phyloP scores from a whole-genome alignment of 305 asterid genomes.

The Stenogyne calaminthoides region DNA sequence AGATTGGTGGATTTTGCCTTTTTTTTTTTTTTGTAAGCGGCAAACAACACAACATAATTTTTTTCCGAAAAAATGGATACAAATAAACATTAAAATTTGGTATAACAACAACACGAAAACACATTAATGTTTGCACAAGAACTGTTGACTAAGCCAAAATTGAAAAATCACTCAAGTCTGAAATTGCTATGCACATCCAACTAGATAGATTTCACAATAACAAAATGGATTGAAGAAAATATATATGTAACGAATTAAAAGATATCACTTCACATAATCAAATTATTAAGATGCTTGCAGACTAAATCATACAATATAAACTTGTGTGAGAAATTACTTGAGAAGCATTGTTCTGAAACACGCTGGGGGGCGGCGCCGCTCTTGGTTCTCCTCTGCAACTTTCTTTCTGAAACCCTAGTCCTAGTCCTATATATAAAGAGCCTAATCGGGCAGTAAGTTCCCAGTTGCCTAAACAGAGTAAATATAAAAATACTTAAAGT shows the following conservation, averaged over 20 bases:
- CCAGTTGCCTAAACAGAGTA: no score
- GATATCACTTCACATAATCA: background rate
- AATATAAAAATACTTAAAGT: no score
- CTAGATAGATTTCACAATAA: background rate
- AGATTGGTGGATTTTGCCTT: background rate
- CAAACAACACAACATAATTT: no score
- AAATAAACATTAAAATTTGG: background rate
- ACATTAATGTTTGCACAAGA: no score
- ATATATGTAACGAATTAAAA: no score
- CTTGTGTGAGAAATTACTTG: constrained; percentile 43
- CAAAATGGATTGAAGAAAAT: background rate
- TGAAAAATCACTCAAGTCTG: no score
- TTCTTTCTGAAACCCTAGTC: constrained; percentile 40
- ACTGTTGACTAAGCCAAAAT: no score
- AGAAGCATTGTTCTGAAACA: constrained; percentile 53
- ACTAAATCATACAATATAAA: background rate
- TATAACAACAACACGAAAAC: background rate
- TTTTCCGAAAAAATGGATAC: background rate
- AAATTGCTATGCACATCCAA: background rate
- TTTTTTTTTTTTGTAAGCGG: no score
- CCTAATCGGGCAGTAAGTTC: no score
- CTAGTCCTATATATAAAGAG: no score
- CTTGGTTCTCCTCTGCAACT: constrained; percentile 18
- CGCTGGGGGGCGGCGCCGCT: constrained; percentile 35
- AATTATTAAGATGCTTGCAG: background rate